Base-by-base conservation (phyloP, 1,139 yeast genomes). In the Kodamaea anthophila region DNA sequence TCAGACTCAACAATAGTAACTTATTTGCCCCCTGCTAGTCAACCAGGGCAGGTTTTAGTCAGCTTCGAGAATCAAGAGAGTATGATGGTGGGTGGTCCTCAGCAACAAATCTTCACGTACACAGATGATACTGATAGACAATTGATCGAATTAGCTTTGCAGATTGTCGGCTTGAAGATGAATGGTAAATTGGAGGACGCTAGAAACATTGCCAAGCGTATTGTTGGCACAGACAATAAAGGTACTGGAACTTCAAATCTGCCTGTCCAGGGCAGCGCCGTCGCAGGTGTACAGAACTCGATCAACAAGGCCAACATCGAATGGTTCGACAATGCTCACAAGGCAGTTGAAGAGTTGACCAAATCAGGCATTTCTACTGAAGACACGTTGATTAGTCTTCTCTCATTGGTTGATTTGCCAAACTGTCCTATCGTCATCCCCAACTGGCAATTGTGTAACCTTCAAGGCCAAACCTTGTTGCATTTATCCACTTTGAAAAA, bases 111-210 rank as follows among this genome's bases (percentile, higher is more conserved):
- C 2, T 88, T 88, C 53, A 87, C 96, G 0, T 88, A 88, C 47
- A 70, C 86, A 26, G 96, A 88, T 58, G 96, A 88, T 51, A 83
- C 95, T 9, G 96, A 87, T 55, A 71, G 93, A 39, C 96, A 87
- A 52, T 69, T 88, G 48, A 84, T 88, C 51, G 96, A 88, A 54
- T 64, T 88, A 41, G 96, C 97, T 1, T 65, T 88, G 43, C 96
- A 88, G 50, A 88, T 88, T 42, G 95, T 88, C 18, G 97, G 96
- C 2, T 66, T 86, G 56, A 87, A 87, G 58, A 85, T 87, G 94
- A 86, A 86, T 50, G 96, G 96, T 37, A 83, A 80, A 46, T 64
- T 87, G 36, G 96, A 88, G 49, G 96, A 87, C 58, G 96, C 96
- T 1, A 75, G 83, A 44, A 85, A 84, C 49, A 83, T 86, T 47